Base-by-base conservation (phyloP, 768 basidiomycete species). In the Calocybe gangraenosa region DNA sequence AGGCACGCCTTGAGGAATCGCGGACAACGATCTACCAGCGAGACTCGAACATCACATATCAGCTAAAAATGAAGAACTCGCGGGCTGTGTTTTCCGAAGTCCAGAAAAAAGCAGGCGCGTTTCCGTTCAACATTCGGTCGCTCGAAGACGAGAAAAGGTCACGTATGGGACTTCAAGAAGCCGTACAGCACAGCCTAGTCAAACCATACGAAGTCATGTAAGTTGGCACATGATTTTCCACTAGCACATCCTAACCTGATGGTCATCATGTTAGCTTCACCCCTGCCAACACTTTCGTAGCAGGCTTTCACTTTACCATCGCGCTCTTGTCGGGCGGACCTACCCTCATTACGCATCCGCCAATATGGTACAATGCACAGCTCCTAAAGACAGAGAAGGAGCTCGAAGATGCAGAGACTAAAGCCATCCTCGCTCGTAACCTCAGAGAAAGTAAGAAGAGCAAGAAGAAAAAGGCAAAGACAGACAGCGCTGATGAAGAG, bases 41-140 rank as follows among this genome's bases (percentile, higher is more conserved):
- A 46, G 90, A 92, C 56, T 79, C 84, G 18, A 69, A 78, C 6
- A 79, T 91, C 48, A 94, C 89, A 32, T 98, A 98, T 69, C 90
- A 92, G 64, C 77, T 98, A 60, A 98, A 98, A 75, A 86, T 95
- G 83, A 97, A 95, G 74, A 95, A 88, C 52, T 94, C 93, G 35
- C 87, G 95, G 51, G 80, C 86, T n/a, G 86, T 95, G 33, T 98
- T 97, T 71, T 88, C 89, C 40, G 95, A 98, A 67, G 90, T 97
- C 57, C 90, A 94, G 69, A 94, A 92, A 76, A 98, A 97, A 68
- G 91, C 96, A 33, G 95, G 95, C 19, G 78, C 92, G 3, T 98
- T 99, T 82, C 95, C 96, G 25, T 97, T 99, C 77, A 97, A 94
- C 58, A 79, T 99, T 51, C 90, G 96, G 50, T 76, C 76, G 37